phyloP scores from a whole-genome alignment of 192 early-diverging fungal species.

The Gorgonomyces haynaldii region DNA sequence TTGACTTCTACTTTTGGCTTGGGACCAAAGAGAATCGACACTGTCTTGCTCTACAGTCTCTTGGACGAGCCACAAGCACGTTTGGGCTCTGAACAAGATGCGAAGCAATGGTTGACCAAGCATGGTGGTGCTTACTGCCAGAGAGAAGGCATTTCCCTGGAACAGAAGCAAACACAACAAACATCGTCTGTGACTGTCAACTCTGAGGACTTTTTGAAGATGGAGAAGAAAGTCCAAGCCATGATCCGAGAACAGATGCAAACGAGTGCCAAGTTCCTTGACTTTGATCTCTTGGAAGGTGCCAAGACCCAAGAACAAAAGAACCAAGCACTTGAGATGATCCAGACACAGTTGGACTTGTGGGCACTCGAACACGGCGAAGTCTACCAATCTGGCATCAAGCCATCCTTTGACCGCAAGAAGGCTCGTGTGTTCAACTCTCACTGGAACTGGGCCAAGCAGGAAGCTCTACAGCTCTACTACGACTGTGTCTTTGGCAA shows the following conservation, averaged over 20 bases:
- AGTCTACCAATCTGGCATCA: slow-evolving; percentile 79
- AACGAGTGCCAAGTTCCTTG: slow-evolving; percentile 68
- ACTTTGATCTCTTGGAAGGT: slow-evolving; percentile 46
- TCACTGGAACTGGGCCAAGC: slow-evolving; percentile 94
- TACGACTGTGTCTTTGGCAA: slow-evolving; percentile 90
- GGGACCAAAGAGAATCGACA: slow-evolving; percentile 61
- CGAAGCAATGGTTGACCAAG: slow-evolving; percentile 69
- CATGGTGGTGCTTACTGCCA: slow-evolving; percentile 58
- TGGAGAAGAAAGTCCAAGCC: slow-evolving; percentile 57
- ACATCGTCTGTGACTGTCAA: slow-evolving; percentile 53
- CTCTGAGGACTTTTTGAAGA: slow-evolving; percentile 72
- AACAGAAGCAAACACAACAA: background rate
- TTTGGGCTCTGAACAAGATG: slow-evolving; percentile 59
- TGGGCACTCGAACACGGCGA: slow-evolving; percentile 90
- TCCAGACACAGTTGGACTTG: slow-evolving; percentile 77
- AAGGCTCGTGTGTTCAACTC: slow-evolving; percentile 89
- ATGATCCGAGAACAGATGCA: slow-evolving; percentile 68
- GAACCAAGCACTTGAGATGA: slow-evolving; percentile 48
- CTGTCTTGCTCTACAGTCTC: slow-evolving; percentile 61
- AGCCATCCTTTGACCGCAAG: slow-evolving; percentile 65
- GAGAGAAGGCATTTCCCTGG: slow-evolving; percentile 54
- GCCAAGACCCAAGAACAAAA: slow-evolving; percentile 55
- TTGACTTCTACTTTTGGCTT: slow-evolving; percentile 61
- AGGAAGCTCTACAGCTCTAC: slow-evolving; percentile 75
- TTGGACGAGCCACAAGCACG: slow-evolving; percentile 74